Evolutionary conservation across 1,284 basidiomycete species (phyloP).

Genomic region (Cutaneotrichosporon spelunceum): DNA sequence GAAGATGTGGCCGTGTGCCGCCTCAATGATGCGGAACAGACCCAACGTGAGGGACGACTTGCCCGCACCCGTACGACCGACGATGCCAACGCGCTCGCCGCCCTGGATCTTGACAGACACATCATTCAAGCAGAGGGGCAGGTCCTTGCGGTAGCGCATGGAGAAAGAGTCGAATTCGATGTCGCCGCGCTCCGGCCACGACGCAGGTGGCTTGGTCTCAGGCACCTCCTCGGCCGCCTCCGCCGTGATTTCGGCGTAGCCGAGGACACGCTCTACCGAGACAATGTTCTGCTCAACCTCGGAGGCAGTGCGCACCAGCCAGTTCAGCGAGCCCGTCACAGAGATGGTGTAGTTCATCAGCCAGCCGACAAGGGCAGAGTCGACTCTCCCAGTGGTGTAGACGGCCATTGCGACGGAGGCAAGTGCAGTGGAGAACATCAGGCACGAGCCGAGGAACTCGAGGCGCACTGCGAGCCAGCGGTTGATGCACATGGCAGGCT

Average conservation of each 20-base stretch:
- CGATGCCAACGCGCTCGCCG: constrained; percentile 77
- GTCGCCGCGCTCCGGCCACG: constrained; percentile 73
- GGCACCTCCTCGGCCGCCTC: constrained; percentile 74
- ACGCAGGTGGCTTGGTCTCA: constrained; percentile 59
- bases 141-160: constrained; percentile 74
- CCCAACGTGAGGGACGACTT: constrained; percentile 71
- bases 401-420: constrained; percentile 71
- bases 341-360: constrained; percentile 81
- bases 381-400: constrained; percentile 60
- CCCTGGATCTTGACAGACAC: constrained; percentile 64
- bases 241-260: constrained; percentile 66
- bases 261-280: constrained; percentile 66
- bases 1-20: constrained; percentile 68
- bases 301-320: constrained; percentile 83
- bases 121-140: constrained; percentile 72
- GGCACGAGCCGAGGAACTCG: constrained; percentile 75
- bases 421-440: constrained; percentile 72
- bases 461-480: constrained; percentile 56
- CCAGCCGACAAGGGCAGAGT: constrained; percentile 87
- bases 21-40: constrained; percentile 68
- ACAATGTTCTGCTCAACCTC: constrained; percentile 95
- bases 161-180: constrained; percentile 77
- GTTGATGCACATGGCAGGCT: constrained; percentile 56
- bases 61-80: constrained; percentile 84
- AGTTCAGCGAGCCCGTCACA: constrained; percentile 71